Evolutionary conservation across 768 basidiomycete species (phyloP).

Genomic region (Guyanaporus albipodus): DNA sequence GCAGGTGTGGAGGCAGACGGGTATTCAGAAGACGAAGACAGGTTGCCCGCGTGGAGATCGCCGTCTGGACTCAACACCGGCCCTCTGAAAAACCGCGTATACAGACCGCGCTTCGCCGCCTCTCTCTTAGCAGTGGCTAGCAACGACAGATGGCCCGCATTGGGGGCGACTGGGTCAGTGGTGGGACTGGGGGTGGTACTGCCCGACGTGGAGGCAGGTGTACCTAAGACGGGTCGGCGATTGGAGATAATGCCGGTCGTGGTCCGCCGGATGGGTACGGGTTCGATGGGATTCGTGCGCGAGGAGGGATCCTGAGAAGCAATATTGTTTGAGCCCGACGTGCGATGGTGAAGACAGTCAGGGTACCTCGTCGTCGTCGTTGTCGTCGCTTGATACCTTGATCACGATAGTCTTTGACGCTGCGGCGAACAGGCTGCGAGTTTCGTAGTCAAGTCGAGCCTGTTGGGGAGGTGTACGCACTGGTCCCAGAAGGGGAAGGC

Average conservation of each 20-base stretch:
- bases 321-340: too few species aligned
- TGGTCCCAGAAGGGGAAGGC: slow-evolving; percentile 99
- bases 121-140: slow-evolving; percentile 70
- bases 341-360: background rate
- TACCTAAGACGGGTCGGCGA: slow-evolving; percentile 52
- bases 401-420: slow-evolving; percentile 82
- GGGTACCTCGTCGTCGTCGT: slow-evolving; percentile 34
- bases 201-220: slow-evolving; percentile 45
- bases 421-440: slow-evolving; percentile 58
- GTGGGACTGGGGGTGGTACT: slow-evolving; percentile 36
- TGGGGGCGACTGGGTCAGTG: background rate
- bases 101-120: slow-evolving; percentile 70
- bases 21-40: background rate
- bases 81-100: slow-evolving; percentile 79
- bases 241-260: slow-evolving; percentile 75
- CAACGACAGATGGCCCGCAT: slow-evolving; percentile 40
- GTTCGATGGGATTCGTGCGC: slow-evolving; percentile 6
- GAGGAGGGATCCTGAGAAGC: slow-evolving; percentile 16
- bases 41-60: background rate
- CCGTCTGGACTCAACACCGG: slow-evolving; percentile 55
- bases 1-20: background rate
- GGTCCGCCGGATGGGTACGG: slow-evolving; percentile 49
- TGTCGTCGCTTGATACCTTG: slow-evolving; percentile 52
- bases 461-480: slow-evolving; percentile 44
- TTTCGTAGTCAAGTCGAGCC: background rate